phyloP scores from a whole-genome alignment of 371 early-diverging fungal genomes.

The Lichtheimia ramosa region DNA sequence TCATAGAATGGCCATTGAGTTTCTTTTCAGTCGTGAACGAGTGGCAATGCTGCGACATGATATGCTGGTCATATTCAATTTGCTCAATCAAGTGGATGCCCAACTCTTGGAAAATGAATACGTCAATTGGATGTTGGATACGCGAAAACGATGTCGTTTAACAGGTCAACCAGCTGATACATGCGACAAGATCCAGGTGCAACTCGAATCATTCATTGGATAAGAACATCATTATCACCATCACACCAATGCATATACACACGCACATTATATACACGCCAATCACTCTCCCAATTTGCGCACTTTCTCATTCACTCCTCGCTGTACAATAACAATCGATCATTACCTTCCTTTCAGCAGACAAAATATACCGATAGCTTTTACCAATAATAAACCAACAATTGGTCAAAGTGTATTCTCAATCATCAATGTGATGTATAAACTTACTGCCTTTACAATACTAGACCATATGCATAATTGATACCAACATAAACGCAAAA shows the following conservation, averaged over 20 bases:
- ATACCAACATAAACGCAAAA: too few relatives aligned
- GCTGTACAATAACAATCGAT: too few relatives aligned
- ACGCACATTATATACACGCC: too few relatives aligned
- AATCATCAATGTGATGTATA: too few relatives aligned
- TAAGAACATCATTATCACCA: neutral
- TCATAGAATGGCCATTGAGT: slow-evolving; percentile 49
- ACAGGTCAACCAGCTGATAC: slow-evolving; percentile 9
- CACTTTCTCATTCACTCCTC: too few relatives aligned
- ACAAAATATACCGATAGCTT: too few relatives aligned
- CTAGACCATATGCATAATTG: too few relatives aligned
- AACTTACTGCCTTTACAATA: too few relatives aligned
- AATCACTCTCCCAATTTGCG: too few relatives aligned
- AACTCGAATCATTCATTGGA: slow-evolving; percentile 4
- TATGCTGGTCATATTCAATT: slow-evolving; percentile 53
- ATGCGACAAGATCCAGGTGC: slow-evolving; percentile 3
- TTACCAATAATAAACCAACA: too few relatives aligned
- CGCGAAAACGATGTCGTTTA: slow-evolving; percentile 38
- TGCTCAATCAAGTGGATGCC: slow-evolving; percentile 56
- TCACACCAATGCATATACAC: neutral
- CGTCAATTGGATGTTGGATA: slow-evolving; percentile 63
- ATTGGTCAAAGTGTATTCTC: too few relatives aligned
- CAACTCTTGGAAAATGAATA: slow-evolving; percentile 58
- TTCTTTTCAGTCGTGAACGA: slow-evolving; percentile 56
- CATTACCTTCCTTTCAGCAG: too few relatives aligned
- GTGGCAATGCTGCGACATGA: slow-evolving; percentile 60